Evolutionary conservation across 352 stramenopile genomes (phyloP).

Genomic region (Phytophthora megakarya): DNA sequence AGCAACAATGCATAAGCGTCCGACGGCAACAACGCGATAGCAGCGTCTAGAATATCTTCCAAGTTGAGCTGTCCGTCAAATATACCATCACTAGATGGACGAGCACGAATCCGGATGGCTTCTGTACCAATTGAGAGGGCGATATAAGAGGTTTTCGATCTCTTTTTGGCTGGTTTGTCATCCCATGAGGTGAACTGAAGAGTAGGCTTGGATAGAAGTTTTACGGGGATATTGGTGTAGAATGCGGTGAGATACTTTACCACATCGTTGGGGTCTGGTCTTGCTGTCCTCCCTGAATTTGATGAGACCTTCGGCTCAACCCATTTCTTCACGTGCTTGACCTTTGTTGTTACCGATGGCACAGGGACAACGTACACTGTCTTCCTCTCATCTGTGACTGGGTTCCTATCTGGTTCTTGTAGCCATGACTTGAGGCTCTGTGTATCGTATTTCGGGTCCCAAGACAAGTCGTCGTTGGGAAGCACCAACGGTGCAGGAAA

Average conservation of each 20-base stretch:
- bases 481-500: constrained; percentile 25
- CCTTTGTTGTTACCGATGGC: constrained; percentile 15
- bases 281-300: background rate
- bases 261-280: constrained; percentile 10
- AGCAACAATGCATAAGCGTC: constrained; percentile 29
- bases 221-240: constrained; percentile 25
- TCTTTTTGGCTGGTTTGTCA: constrained; percentile 16
- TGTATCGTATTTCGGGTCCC: constrained; percentile 22
- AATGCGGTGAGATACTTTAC: constrained; percentile 25
- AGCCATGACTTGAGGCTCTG: constrained; percentile 31
- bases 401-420: constrained; percentile 22
- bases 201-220: constrained; percentile 18
- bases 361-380: constrained; percentile 29
- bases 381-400: constrained; percentile 21
- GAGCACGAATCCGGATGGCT: constrained; percentile 24
- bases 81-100: constrained; percentile 23
- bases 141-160: constrained; percentile 18
- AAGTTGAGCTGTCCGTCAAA: constrained; percentile 24
- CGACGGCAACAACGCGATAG: constrained; percentile 17
- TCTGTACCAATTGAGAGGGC: constrained; percentile 23
- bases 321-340: constrained; percentile 25
- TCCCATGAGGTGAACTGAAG: constrained; percentile 29
- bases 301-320: constrained; percentile 13
- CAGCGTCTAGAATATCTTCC: constrained; percentile 28
- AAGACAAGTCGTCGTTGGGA: constrained; percentile 24